Evolutionary conservation across 192 early-diverging fungal species (phyloP).

Genomic region (Linnemannia exigua): DNA sequence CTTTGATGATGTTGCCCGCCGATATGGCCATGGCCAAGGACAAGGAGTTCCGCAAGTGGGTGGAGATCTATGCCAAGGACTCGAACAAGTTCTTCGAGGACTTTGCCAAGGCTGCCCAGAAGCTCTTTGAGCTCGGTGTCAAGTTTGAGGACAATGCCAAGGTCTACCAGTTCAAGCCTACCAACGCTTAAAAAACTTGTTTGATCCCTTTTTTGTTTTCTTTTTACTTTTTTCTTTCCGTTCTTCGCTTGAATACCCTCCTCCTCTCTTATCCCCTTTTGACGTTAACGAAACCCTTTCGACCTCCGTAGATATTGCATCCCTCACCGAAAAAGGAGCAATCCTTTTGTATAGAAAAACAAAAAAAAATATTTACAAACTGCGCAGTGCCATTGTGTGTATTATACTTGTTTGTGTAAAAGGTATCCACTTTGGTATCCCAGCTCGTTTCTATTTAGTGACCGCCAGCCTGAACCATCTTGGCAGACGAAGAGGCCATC

Average conservation of each 20-base stretch:
- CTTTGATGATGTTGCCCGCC: conserved; percentile 81
- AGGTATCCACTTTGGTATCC: neutral
- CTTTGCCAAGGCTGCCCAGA: conserved; percentile 87
- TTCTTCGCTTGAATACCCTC: neutral
- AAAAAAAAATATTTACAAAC: neutral
- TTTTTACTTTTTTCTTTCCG: neutral
- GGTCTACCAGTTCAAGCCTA: conserved; percentile 75
- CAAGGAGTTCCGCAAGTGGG: conserved; percentile 77
- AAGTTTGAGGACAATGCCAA: conserved; percentile 76
- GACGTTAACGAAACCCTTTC: neutral
- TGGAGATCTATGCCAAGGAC: conserved; percentile 92
- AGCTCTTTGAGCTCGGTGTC: conserved; percentile 91
- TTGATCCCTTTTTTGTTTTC: neutral
- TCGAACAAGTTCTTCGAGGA: conserved; percentile 90
- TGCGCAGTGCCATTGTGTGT: neutral
- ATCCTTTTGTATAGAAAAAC: conserved; percentile 1
- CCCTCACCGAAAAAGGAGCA: neutral
- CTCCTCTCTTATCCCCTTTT: neutral
- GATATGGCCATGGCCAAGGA: conserved; percentile 76
- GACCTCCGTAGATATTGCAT: conserved; percentile 6
- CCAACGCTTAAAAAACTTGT: conserved; percentile 53
- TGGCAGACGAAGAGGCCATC: neutral
- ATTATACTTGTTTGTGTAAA: neutral
- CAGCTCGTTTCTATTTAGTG: neutral
- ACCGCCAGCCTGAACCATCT: neutral